Percentiles rank a stretch among this genome's conserved stretches.
Conservation (phyloP, 2,329 filamentous ascomycete genomes). For the Calonectria naviculata region DNA sequence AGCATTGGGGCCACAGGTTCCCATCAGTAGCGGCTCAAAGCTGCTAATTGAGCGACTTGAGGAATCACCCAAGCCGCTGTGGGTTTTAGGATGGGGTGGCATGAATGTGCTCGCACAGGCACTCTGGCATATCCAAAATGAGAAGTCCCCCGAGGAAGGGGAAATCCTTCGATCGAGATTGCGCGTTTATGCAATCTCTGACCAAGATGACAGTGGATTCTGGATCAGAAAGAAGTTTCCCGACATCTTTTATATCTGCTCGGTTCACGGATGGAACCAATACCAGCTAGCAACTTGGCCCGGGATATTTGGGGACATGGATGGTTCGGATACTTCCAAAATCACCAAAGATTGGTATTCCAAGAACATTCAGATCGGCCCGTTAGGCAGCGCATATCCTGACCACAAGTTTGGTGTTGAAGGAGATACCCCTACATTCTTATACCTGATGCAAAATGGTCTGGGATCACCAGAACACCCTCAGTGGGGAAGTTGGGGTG, state of each 20-base stretch:
- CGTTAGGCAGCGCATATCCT: slow-evolving; percentile 55
- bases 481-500: slow-evolving; percentile 60
- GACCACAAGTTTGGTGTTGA: slow-evolving; percentile 61
- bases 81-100: slow-evolving; percentile 64
- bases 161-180: slow-evolving; percentile 51
- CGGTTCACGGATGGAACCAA: slow-evolving; percentile 64
- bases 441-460: slow-evolving; percentile 46
- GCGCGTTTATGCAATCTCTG: slow-evolving; percentile 65
- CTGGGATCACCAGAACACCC: slow-evolving; percentile 56
- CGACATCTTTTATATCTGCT: slow-evolving; percentile 64
- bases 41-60: slow-evolving; percentile 48
- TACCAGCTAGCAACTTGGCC: slow-evolving; percentile 65
- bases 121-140: slow-evolving; percentile 47
- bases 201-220: slow-evolving; percentile 65
- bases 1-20: slow-evolving; percentile 37
- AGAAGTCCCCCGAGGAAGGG: slow-evolving; percentile 41
- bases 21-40: slow-evolving; percentile 49
- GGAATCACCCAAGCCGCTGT: slow-evolving; percentile 51
- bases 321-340: neutral
- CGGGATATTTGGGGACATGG: slow-evolving; percentile 60
- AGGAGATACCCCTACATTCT: slow-evolving; percentile 61
- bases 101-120: slow-evolving; percentile 62
- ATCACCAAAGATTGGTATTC: slow-evolving; percentile 57
- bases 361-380: slow-evolving; percentile 60
- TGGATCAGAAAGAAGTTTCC: slow-evolving; percentile 66